Base-by-base conservation (phyloP, 2,329 filamentous ascomycete species). In the Chrysosporium queenslandicum region DNA sequence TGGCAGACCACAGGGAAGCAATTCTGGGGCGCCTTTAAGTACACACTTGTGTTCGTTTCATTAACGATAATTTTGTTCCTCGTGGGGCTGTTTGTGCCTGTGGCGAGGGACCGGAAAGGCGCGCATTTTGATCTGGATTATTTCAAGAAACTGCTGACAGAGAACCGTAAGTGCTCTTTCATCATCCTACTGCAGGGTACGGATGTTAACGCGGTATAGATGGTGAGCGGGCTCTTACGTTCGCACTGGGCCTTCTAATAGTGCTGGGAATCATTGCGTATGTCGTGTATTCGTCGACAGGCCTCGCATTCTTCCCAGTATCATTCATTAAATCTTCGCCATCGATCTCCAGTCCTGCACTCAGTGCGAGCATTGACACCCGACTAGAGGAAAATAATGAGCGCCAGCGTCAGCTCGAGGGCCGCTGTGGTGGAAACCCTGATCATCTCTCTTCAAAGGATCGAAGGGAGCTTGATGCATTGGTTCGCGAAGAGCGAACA, bases 241-340 rank as follows among this genome's bases (percentile, higher is more conserved):
- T 98, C 70, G 83, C 83, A 2, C 74, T 96, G 20, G 92, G 92
- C 0, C 74, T 96, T n/a, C 76, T 98, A 39, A 85, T 94, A 50
- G 89, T 87, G 0, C 72, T 96, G 27, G 92, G 92, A 3, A 90
- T 88, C 0, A 68, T 94, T 14, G 76, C 96, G 2, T 97, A 95
- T 67, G 77, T 87, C 46, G 67, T 96, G 42, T 97, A 98, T 67
- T 96, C 91, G 0, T 87, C 87, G 3, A 80, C 86, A 9, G 92
- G 92, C 1, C 77, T 98, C 54, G 92, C 92, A 1, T 77, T 97
- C 16, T 79, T 97, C 16, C 92, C 92, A 1, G 80, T 96, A 20
- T 85, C 86, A 7, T 81, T 96, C 65, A 94, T 98, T 75, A 95
- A 94, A 70, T 88, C 87, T 12, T 86, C 89, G 0, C 90, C 91